Conservation (phyloP, 345 rosid genomes). For the Litchi chinensis region DNA sequence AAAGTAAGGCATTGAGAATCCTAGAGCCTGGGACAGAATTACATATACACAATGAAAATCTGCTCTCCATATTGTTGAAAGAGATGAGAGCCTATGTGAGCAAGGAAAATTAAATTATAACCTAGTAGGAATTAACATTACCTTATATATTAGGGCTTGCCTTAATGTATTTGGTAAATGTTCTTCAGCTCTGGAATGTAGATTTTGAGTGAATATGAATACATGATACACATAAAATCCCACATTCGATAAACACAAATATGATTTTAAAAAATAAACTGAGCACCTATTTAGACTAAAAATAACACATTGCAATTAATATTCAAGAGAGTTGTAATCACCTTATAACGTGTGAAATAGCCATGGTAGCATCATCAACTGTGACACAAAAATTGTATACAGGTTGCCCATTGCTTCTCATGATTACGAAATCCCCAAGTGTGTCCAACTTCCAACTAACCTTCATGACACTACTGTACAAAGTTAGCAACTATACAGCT, state of each 20-base stretch:
- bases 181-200: conserved; percentile 81
- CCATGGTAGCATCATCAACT: conserved; percentile 96
- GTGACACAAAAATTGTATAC: conserved; percentile 96
- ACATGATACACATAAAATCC: background rate
- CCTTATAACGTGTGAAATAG: conserved; percentile 97
- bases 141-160: conserved; percentile 94
- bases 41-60: conserved; percentile 20
- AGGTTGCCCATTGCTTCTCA: conserved; percentile 96
- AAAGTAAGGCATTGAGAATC: conserved; percentile 82
- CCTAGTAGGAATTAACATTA: conserved; percentile 19
- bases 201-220: conserved; percentile 18
- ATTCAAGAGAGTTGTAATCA: conserved; percentile 28
- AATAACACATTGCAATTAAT: background rate
- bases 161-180: conserved; percentile 91
- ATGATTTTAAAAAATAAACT: background rate
- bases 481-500: conserved; percentile 37
- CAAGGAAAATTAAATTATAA: conserved; percentile 12
- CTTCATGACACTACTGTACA: conserved; percentile 71
- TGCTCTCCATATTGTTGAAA: conserved; percentile 21
- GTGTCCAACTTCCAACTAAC: conserved; percentile 93
- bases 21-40: conserved; percentile 69
- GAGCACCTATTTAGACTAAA: background rate
- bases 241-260: background rate
- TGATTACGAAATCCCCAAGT: conserved; percentile 92
- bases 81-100: conserved; percentile 16